Base-by-base conservation (phyloP, 306 rosid species). In the Ceratonia siliqua region DNA sequence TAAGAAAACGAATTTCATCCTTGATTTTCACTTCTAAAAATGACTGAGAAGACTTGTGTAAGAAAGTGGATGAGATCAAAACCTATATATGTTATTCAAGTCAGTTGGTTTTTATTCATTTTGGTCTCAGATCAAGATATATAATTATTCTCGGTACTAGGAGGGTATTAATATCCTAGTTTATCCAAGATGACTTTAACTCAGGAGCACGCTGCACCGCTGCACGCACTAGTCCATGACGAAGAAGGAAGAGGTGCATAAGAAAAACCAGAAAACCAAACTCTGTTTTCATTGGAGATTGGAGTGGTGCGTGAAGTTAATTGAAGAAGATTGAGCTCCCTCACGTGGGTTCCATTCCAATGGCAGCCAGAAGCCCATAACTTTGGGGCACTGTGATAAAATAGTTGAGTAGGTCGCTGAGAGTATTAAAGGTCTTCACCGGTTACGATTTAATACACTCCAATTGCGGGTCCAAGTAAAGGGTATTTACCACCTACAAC, bases 361-460 rank as follows among this genome's bases (percentile, higher is more conserved):
- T 0, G 8, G 4, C 0, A 18, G 2, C 22, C 36, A 24, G 62
- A 55, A 27, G 6, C 53, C 38, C 11, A 13, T 21, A 17, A 18
- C n/a, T 62, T 20, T 36, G 1, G 9, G 45, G 1, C 2, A 13
- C 48, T 0, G 48, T 11, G 17, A 68, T 33, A 32, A 50, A 49
- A 36, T 53, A 76, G 27, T 32, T 18, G 50, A 32, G 46, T n/a
- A 11, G 74, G 74, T 53, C 6, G 85, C 72, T 79, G 83, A 53
- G 83, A 36, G 6, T 56, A 68, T 63, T 79, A 64, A 76, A 45
- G 58, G 45, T 8, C 2, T 50, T 72, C 82, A 82, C 78, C 75
- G 42, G 45, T 39, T 50, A 25, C 43, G 70, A 80, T 82, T 86
- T 28, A 83, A 61, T 75, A 25, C 36, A 3, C 39, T n/a, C 12